Percentiles rank a stretch among this genome's conserved stretches.
Evolutionary conservation across 2,329 filamentous ascomycete species (phyloP).

Genomic region (Tolypocladium endophyticum): DNA sequence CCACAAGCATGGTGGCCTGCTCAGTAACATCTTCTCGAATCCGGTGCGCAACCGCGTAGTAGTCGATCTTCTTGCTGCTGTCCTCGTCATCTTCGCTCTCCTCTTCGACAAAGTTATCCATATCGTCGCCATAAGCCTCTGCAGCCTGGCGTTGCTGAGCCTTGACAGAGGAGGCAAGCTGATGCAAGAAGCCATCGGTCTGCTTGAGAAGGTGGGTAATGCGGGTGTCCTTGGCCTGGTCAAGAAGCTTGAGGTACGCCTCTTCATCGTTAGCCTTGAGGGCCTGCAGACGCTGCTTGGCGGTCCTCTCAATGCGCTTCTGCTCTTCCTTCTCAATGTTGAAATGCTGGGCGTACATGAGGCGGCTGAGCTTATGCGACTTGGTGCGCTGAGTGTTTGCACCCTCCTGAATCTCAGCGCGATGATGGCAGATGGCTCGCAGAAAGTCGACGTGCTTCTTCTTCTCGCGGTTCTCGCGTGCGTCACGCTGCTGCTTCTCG

Average conservation of each 20-base stretch:
- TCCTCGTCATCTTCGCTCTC: conserved; percentile 63
- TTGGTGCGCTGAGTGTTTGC: conserved; percentile 60
- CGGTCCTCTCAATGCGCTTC: conserved; percentile 93
- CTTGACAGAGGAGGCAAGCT: conserved; percentile 90
- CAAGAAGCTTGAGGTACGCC: conserved; percentile 93
- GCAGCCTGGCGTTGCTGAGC: conserved; percentile 79
- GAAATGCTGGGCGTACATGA: conserved; percentile 84
- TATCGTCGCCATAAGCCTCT: conserved; percentile 64
- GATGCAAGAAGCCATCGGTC: conserved; percentile 93
- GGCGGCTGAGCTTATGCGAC: conserved; percentile 73
- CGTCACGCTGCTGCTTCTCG: conserved; percentile 96
- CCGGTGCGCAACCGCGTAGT: conserved; percentile 95
- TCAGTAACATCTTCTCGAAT: conserved; percentile 82
- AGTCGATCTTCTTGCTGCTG: conserved; percentile 77
- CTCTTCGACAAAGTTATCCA: conserved; percentile 41
- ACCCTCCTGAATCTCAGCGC: conserved; percentile 62
- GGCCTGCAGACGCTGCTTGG: conserved; percentile 98
- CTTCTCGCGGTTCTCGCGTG: conserved; percentile 91
- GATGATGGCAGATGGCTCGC: conserved; percentile 73
- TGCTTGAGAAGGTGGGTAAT: conserved; percentile 95
- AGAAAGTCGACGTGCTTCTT: conserved; percentile 94
- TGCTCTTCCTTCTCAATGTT: conserved; percentile 99
- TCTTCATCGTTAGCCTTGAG: conserved; percentile 99
- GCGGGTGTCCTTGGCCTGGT: conserved; percentile 98
- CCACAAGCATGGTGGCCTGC: conserved; percentile 80